Evolutionary conservation across 139 green algal species (phyloP).

Genomic region (Closterium sp.): DNA sequence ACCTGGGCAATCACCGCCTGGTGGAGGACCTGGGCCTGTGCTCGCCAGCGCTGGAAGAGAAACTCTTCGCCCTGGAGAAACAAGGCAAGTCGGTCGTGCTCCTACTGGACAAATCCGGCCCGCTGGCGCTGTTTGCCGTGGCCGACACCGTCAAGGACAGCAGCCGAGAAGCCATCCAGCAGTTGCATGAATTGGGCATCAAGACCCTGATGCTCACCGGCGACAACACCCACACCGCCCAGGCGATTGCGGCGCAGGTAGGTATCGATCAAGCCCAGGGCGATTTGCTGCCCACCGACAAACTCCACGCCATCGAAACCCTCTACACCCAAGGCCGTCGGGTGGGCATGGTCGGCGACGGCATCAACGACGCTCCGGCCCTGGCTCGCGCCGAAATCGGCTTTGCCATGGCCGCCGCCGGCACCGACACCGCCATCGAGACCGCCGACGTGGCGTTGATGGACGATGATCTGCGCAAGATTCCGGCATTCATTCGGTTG

Average conservation of each 20-base stretch:
- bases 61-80: too few species aligned
- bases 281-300: conserved; percentile 51
- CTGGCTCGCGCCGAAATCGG: conserved; percentile 49
- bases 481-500: conserved; percentile 56
- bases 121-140: too few species aligned
- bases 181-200: conserved; percentile 33
- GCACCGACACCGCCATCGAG: conserved; percentile 64
- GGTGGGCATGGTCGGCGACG: conserved; percentile 60
- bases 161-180: too few species aligned
- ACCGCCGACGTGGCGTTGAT: conserved; percentile 68
- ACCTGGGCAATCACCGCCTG: too few species aligned
- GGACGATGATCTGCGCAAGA: conserved; percentile 61
- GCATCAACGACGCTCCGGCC: conserved; percentile 66
- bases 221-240: conserved; percentile 57
- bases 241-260: background rate
- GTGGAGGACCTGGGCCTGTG: too few species aligned
- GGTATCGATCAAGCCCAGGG: conserved; percentile 37
- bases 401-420: conserved; percentile 67
- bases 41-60: too few species aligned
- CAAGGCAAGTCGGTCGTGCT: too few species aligned
- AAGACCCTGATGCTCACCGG: conserved; percentile 64
- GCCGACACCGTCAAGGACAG: too few species aligned
- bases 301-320: conserved; percentile 38
- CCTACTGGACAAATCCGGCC: too few species aligned
- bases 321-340: background rate